Conservation (phyloP, 2,329 filamentous ascomycete species). For the Penicillium sp. region DNA sequence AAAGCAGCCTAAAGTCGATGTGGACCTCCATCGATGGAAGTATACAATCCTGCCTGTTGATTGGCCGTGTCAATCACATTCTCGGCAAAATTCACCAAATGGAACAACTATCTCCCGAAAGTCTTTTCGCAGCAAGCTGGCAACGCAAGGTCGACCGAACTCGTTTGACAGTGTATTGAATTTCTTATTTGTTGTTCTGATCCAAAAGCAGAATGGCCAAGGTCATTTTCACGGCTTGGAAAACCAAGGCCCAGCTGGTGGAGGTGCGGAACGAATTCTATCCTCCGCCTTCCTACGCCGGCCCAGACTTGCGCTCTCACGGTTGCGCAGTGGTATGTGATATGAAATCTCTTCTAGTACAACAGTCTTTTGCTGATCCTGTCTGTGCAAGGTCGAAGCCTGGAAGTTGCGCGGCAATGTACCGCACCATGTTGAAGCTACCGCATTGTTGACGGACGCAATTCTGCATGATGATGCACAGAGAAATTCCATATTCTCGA, state of each 20-base stretch:
- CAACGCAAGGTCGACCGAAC: slow-evolving; percentile 5
- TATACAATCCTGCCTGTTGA: neutral
- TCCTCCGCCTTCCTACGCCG: slow-evolving; percentile 32
- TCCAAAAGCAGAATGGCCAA: slow-evolving; percentile 35
- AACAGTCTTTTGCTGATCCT: neutral
- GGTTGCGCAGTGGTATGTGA: slow-evolving; percentile 43
- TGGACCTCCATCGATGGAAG: neutral
- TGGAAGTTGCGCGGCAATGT: slow-evolving; percentile 49
- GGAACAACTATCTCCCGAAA: slow-evolving; percentile 24
- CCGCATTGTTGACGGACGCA: slow-evolving; percentile 48
- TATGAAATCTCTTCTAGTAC: slow-evolving; percentile 1
- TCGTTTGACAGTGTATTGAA: neutral
- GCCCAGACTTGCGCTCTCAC: slow-evolving; percentile 39
- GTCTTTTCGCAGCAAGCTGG: slow-evolving; percentile 14
- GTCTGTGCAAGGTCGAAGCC: slow-evolving; percentile 38
- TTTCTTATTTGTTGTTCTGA: neutral
- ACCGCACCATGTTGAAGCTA: slow-evolving; percentile 49
- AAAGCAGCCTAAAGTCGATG: neutral
- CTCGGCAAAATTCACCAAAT: slow-evolving; percentile 18
- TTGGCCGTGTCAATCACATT: slow-evolving; percentile 8
- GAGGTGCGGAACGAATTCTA: slow-evolving; percentile 43
- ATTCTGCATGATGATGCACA: slow-evolving; percentile 46
- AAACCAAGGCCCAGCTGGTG: slow-evolving; percentile 38
- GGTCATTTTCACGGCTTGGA: slow-evolving; percentile 46
- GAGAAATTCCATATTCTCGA: slow-evolving; percentile 46